These are phyloP conservation scores for Zanthoxylum bungeanum DNA, from an alignment of 345 rosid genomes.

Conservation along the genomic window DNA sequence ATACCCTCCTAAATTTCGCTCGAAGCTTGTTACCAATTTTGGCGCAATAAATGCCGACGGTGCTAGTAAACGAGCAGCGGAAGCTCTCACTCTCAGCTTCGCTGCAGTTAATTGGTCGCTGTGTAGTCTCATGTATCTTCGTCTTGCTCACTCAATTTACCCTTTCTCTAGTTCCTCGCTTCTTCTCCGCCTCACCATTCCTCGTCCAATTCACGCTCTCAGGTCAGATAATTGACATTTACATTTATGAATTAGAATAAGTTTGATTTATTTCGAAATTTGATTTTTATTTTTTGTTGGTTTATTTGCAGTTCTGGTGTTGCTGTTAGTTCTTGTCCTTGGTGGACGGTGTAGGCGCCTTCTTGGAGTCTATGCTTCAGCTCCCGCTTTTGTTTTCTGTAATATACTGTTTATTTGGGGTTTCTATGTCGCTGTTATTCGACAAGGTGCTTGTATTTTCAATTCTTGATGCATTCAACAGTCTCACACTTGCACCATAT, in stretches of 20 bases:
- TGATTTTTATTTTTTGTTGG: not conserved
- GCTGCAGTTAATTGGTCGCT: slow-evolving; percentile 25
- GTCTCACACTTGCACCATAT: not conserved
- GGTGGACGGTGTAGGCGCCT: slow-evolving; percentile 46
- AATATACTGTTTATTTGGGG: slow-evolving; percentile 42
- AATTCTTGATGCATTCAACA: not conserved
- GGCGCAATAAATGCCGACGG: slow-evolving; percentile 27
- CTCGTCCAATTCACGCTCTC: slow-evolving; percentile 43
- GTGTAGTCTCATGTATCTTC: slow-evolving; percentile 29
- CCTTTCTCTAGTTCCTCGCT: slow-evolving; percentile 42
- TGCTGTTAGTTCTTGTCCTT: slow-evolving; percentile 33
- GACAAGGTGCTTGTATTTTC: slow-evolving; percentile 34
- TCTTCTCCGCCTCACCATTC: slow-evolving; percentile 36
- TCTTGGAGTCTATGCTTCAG: slow-evolving; percentile 42
- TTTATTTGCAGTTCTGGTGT: slow-evolving; percentile 29
- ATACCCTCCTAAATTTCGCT: not conserved
- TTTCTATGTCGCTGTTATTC: slow-evolving; percentile 35
- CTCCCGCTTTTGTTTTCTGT: slow-evolving; percentile 54
- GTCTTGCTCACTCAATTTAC: slow-evolving; percentile 43
- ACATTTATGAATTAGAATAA: not conserved
- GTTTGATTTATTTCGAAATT: not conserved
- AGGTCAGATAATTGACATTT: slow-evolving; percentile 22
- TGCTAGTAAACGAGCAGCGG: slow-evolving; percentile 11
- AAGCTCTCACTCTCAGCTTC: slow-evolving; percentile 3
- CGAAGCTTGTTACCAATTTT: not conserved